Percentiles rank a stretch among this genome's conserved stretches.
phyloP scores from a whole-genome alignment of 805 yeast species.

The Candida vaughaniae region DNA sequence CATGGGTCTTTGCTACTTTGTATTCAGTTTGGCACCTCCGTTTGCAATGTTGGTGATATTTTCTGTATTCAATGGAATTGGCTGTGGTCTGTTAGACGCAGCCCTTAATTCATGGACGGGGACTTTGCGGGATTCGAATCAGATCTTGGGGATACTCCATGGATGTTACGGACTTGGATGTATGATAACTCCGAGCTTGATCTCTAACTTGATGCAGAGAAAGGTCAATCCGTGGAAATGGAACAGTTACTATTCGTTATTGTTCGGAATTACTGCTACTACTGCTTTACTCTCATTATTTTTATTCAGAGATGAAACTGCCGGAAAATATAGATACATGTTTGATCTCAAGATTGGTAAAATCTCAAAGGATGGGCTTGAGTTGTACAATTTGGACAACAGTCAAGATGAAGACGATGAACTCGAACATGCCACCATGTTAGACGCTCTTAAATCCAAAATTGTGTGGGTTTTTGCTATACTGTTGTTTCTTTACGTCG shows the following conservation, averaged over 20 bases:
- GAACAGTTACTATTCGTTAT: constrained; percentile 45
- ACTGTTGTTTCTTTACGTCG: constrained; percentile 48
- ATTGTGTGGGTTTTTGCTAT: constrained; percentile 41
- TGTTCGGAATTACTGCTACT: constrained; percentile 25
- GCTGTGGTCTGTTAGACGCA: constrained; percentile 58
- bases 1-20: constrained; percentile 28
- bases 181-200: constrained; percentile 48
- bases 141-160: constrained; percentile 51
- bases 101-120: constrained; percentile 55
- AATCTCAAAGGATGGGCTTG: constrained; percentile 7
- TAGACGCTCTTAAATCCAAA: constrained; percentile 33
- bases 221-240: constrained; percentile 42
- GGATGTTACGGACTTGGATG: constrained; percentile 56
- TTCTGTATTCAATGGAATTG: constrained; percentile 49
- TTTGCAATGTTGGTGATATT: constrained; percentile 37
- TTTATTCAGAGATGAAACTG: constrained; percentile 43
- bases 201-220: constrained; percentile 39
- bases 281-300: constrained; percentile 22
- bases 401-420: constrained; percentile 1
- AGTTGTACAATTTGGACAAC: constrained; percentile 1
- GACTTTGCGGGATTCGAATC: constrained; percentile 45
- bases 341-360: constrained; percentile 12
- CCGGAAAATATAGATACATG: constrained; percentile 40
- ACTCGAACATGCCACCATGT: constrained; percentile 14
- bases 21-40: constrained; percentile 43